Percentiles rank a stretch among this genome's conserved stretches.
phyloP scores from a whole-genome alignment of 2,329 filamentous ascomycete genomes.

The Fusarium floridanum region DNA sequence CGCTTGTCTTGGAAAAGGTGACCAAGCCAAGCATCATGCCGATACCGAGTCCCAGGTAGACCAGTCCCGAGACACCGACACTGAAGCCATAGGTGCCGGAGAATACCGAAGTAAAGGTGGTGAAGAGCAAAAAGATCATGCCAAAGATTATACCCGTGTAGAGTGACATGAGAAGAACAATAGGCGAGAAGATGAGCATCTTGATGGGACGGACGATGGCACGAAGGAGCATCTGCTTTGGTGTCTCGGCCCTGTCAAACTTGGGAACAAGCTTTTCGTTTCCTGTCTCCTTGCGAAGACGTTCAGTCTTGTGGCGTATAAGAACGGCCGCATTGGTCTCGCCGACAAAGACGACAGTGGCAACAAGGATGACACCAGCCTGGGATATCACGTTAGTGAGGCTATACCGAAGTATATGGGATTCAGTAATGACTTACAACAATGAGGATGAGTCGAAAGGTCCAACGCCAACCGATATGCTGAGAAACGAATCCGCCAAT shows the following conservation, averaged over 20 bases:
- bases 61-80: slow-evolving; percentile 48
- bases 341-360: slow-evolving; percentile 36
- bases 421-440: slow-evolving; percentile 10
- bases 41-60: slow-evolving; percentile 65
- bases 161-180: slow-evolving; percentile 60
- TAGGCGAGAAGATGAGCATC: slow-evolving; percentile 66
- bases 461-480: slow-evolving; percentile 64
- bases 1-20: slow-evolving; percentile 22
- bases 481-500: slow-evolving; percentile 62
- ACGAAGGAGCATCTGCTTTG: slow-evolving; percentile 45
- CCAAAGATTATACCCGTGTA: slow-evolving; percentile 55
- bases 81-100: slow-evolving; percentile 51
- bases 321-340: slow-evolving; percentile 45
- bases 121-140: slow-evolving; percentile 54
- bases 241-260: slow-evolving; percentile 16
- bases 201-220: slow-evolving; percentile 56
- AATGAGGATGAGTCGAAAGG: slow-evolving; percentile 64
- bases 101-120: slow-evolving; percentile 54
- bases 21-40: slow-evolving; percentile 48
- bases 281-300: slow-evolving; percentile 25
- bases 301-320: slow-evolving; percentile 5
- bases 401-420: not conserved
- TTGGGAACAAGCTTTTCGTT: slow-evolving; percentile 33
- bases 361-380: not conserved
- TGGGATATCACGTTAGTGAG: not conserved